Evolutionary conservation across 805 yeast species (phyloP), one percentile per base, ranked within the genome.

Genomic region (Candida bentonensis): DNA sequence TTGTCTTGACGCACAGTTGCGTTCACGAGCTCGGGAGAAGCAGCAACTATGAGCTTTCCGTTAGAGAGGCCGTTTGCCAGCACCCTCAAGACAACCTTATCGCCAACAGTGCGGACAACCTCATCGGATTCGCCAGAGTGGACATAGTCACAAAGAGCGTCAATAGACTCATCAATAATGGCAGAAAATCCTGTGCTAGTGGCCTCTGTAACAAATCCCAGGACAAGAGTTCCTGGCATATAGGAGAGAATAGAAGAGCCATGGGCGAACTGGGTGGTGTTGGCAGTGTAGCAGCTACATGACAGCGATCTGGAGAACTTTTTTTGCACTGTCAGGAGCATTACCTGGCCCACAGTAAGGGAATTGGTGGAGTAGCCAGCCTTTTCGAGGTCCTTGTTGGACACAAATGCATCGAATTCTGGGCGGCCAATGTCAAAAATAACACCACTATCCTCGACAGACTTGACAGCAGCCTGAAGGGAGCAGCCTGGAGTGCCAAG

Each of bases 391-490:
- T 81, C 89, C 51, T 79, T 81, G 50, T 74, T 78, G 1, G 94
- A 72, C 41, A 88, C 66, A 61, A 89, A 88, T 1, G 94, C 95
- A 23, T 76, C 65, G 5, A 72, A 46, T 3, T 69, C 73, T 5
- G 61, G 60, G 42, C 70, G 58, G 26, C 96, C 96, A 33, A 82
- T 60, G 52, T 79, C 81, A 39, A 89, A 63, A 46, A 84, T 74
- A 21, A 78, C 73, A 63, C 98, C 98, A 59, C 86, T 96, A 59
- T 92, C 99, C 69, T 92, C 97, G 21, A 84, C 63, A 41, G 94
- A 80, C 49, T 69, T 72, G 21, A 92, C 77, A 2, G 84, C 69
- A 21, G 78, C 88, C 63, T 92, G 98, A 2, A 92, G 57, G 3
- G 81, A 57, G 47, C 74, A 68, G 39, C 85, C 86, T 22, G 68